Evolutionary conservation across 495 filamentous ascomycete genomes (phyloP), one percentile per base, ranked within the genome.

Genomic region (Penicillium egyptiacum): DNA sequence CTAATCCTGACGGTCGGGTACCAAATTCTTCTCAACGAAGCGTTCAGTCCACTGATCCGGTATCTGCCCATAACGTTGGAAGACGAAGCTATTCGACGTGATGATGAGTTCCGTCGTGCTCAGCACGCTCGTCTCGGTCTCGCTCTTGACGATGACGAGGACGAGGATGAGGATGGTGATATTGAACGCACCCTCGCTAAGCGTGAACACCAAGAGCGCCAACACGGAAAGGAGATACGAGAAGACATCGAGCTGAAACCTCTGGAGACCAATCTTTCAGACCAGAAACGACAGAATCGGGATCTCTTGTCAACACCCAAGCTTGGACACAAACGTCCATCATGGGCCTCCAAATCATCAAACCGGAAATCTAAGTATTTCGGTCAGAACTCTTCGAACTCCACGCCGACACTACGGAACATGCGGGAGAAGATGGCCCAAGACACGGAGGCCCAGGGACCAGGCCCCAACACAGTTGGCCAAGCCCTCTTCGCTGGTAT

Each of bases 51-150:
- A 22, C 79, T 98, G 44, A 86, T 96, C 64, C 83, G 86, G 33
- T 96, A 96, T 67, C 75, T 98, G 40, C 94, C 94, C 1, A 95
- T 98, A 63, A 98, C 94, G 0, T 80, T 98, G 42, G 94, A 98
- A 69, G 95, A 98, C 62, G 91, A 96, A 56, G 94, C 94, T 5
- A 90, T 94, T 12, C 78, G 87, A 41, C 86, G 92, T 4, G 95
- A 98, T 63, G 85, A 94, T 63, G 90, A 88, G 50, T 98, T 98
- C 68, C 86, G 87, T 37, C 81, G 86, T 35, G 88, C 87, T 20
- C 90, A 94, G 66, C 84, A 84, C 52, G 80, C 79, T 48, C 80
- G 84, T 9, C 71, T 83, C 44, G 75, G 71, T 1, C 60, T 79
- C 47, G 64, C 63, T 39, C 71, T 81, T 49, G 85, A 74, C 44